Evolutionary conservation across 1,284 basidiomycete species (phyloP), one percentile per base, ranked within the genome.

Genomic region (Entoloma clypeatum): DNA sequence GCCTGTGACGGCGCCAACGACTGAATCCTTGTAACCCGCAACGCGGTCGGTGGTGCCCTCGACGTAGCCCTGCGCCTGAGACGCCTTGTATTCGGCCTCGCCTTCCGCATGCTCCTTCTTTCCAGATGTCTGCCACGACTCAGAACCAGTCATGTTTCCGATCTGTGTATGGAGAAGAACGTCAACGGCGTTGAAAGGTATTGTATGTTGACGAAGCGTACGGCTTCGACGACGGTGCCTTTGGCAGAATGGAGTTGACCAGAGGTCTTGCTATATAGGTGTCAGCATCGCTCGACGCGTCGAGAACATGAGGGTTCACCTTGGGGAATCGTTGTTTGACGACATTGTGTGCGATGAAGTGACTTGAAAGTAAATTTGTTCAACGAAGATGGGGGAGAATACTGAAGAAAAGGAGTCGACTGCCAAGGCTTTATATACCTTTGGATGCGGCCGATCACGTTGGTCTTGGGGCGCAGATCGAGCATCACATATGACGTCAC

Each of bases 1-100:
- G 25, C 81, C 84, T 10, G 69, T 75, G 26, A 85, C 48, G 4
- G 83, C 77, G 24, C 80, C 84, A 24, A 79, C 70, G 21, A 87
- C 63, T 16, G 76, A 65, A 51, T 86, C 81, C 50, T 77, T 78
- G 68, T 81, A 81, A 37, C 85, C 85, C 28, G 61, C 59, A 14
- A 77, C 21, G 44, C 73, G 72, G 54, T 86, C 82, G 3, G 59
- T 43, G 9, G 65, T 62, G 26, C 85, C 85, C 50, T 86, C 74
- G 11, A 63, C 74, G 47, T 68, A 78, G 4, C 71, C 75, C 51
- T 79, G 62, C 7, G 69, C 68, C 49, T 78, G 71, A 0, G 77
- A 76, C 17, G 71, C 72, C 13, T 73, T 72, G 55, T 71, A 68
- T 52, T 82, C 78, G 7, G 68, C 68, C 59, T 87, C 84, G 37